Percentiles rank a stretch among this genome's conserved stretches.
phyloP scores from a whole-genome alignment of 805 yeast species.

The Schwanniomyces pseudopolymorphus region DNA sequence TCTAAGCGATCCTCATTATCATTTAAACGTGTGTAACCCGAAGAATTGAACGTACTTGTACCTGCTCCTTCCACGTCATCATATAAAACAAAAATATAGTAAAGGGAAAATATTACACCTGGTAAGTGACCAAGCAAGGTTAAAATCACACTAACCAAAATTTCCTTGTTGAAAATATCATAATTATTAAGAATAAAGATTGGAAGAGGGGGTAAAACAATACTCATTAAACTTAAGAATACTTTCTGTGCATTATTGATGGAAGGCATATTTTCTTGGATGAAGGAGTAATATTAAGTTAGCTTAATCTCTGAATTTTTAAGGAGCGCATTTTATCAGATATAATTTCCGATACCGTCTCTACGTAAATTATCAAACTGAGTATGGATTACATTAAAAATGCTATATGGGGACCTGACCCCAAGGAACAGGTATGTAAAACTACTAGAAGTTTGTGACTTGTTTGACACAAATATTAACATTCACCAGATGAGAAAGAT shows the following conservation, averaged over 20 bases:
- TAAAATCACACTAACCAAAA: conserved; percentile 28
- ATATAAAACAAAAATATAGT: conserved; percentile 22
- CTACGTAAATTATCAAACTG: background rate
- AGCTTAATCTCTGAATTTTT: background rate
- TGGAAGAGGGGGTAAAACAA: conserved; percentile 41
- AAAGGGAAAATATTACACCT: conserved; percentile 32
- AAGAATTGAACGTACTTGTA: background rate
- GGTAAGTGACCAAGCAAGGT: conserved; percentile 34
- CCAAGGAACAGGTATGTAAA: conserved; percentile 71
- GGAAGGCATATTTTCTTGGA: background rate
- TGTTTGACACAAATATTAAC: background rate
- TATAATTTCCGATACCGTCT: background rate
- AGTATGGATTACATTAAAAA: conserved; percentile 83
- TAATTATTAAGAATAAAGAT: conserved; percentile 28
- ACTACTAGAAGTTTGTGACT: background rate
- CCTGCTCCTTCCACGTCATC: conserved; percentile 6
- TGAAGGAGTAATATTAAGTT: background rate
- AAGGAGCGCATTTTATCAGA: background rate
- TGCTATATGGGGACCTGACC: conserved; percentile 96
- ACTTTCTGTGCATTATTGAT: conserved; percentile 15
- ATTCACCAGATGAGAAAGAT: conserved; percentile 60
- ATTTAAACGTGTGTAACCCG: conserved; percentile 20
- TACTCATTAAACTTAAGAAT: conserved; percentile 28
- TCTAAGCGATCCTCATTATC: conserved; percentile 14
- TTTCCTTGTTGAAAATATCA: conserved; percentile 33